Evolutionary conservation across 2,329 filamentous ascomycete genomes (phyloP).

Genomic region (Penicillium sp.): DNA sequence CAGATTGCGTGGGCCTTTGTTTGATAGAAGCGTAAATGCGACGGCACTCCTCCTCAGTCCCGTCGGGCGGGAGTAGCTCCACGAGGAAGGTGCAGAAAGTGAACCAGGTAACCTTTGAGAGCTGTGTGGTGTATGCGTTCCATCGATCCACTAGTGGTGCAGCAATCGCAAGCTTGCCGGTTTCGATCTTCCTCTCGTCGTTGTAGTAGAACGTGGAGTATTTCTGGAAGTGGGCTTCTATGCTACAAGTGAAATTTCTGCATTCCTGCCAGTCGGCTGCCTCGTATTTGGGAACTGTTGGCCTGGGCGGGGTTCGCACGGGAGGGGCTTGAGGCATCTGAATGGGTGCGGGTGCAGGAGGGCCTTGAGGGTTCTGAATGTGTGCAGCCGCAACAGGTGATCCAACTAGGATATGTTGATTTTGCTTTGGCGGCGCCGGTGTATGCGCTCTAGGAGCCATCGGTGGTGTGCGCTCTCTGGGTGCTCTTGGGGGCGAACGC

Average conservation of each 20-base stretch:
- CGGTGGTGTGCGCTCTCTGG: background rate
- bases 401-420: background rate
- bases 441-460: background rate
- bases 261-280: background rate
- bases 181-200: background rate
- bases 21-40: slow-evolving; percentile 1
- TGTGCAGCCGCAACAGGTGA: no score
- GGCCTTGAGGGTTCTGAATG: no score
- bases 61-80: slow-evolving; percentile 2
- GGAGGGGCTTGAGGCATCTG: background rate
- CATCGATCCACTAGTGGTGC: background rate
- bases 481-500: background rate
- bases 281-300: background rate
- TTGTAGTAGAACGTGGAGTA: background rate
- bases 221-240: slow-evolving; percentile 8
- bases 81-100: slow-evolving; percentile 15
- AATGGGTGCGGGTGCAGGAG: no score
- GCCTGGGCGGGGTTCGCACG: background rate
- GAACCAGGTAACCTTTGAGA: background rate
- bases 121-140: background rate
- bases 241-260: slow-evolving; percentile 4
- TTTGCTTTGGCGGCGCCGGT: background rate
- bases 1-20: slow-evolving; percentile 4
- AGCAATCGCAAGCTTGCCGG: background rate
- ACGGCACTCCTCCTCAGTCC: background rate